Evolutionary conservation across 2,329 filamentous ascomycete species (phyloP), one percentile per base, ranked within the genome.

Genomic region (Penicillium nordicum): DNA sequence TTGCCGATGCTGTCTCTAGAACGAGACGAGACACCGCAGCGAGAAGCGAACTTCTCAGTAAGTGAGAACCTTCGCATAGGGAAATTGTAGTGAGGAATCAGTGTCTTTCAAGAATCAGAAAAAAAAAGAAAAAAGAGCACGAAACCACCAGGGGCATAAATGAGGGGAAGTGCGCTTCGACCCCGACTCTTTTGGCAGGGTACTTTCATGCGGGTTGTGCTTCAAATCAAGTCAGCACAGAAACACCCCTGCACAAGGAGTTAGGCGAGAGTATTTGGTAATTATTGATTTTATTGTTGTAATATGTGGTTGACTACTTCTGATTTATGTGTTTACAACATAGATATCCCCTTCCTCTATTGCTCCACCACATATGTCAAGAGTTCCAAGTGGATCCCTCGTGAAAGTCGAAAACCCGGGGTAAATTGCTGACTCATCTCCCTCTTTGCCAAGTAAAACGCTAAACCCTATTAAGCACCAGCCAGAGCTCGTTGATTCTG

Each of bases 21-120:
- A 57, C 62, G 69, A 52, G 67, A 66, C 34, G 61, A 62, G 53
- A 61, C 58, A 45, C 63, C 56, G 59, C 64, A 63, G 48, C 60
- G 66, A 67, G 69, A 69, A 62, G 64, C 53, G 34, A 69, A 48
- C 44, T 64, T 63, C 67, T 72, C 69, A 38, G 68, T 53, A 37
- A 64, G 51, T 38, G 62, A 47, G 51, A 66, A 57, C 47, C 61
- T 62, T 56, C 64, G 63, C 71, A 72, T 70, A 40, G 7, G 30
- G 37, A 18, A 42, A 38, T 46, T 40, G 40, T 47, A 36, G 30
- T 16, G 12, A 47, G 5, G 2, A 12, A 25, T n/a, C 5, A 47
- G 10, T 34, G 8, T 23, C 27, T 6, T 16, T 23, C 12, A 23
- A 48, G 42, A 16, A 34, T 4, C 10, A 47, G 37, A 29, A 8